phyloP scores from a whole-genome alignment of 192 early-diverging fungal genomes.

The Coemansia sp. region DNA sequence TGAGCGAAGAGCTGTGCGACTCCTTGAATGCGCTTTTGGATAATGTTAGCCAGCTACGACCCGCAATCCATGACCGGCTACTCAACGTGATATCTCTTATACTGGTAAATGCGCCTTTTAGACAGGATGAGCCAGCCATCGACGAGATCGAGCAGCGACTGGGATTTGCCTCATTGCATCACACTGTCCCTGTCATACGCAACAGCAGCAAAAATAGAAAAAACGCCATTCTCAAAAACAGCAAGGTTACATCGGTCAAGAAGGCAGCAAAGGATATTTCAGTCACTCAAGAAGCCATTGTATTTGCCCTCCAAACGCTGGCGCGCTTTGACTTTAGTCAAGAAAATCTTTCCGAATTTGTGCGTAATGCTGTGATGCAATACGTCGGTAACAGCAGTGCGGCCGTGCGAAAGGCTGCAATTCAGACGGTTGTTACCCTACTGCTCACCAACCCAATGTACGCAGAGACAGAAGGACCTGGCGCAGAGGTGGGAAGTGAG shows the following conservation, averaged over 20 bases:
- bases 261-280: slow-evolving; percentile 16
- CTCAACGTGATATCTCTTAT: slow-evolving; percentile 87
- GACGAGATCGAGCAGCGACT: slow-evolving; percentile 18
- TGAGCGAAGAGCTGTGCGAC: slow-evolving; percentile 75
- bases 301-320: slow-evolving; percentile 80
- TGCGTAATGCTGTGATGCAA: slow-evolving; percentile 78
- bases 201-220: slow-evolving; percentile 20
- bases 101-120: slow-evolving; percentile 77
- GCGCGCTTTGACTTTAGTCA: slow-evolving; percentile 85
- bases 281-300: slow-evolving; percentile 62
- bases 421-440: slow-evolving; percentile 70
- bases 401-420: slow-evolving; percentile 78
- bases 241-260: slow-evolving; percentile 7
- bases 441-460: slow-evolving; percentile 81
- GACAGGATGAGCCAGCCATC: slow-evolving; percentile 67
- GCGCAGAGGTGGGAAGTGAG: slow-evolving; percentile 81
- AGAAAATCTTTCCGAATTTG: slow-evolving; percentile 84
- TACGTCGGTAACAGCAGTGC: slow-evolving; percentile 79
- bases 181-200: slow-evolving; percentile 2
- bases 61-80: slow-evolving; percentile 83
- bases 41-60: slow-evolving; percentile 75
- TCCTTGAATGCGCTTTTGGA: slow-evolving; percentile 74
- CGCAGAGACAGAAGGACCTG: slow-evolving; percentile 70
- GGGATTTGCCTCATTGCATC: slow-evolving; percentile 25
- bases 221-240: neutral